Evolutionary conservation across 108 stramenopile genomes (phyloP), one percentile per base, ranked within the genome.

Genomic region (Pelagomonas calceolata): DNA sequence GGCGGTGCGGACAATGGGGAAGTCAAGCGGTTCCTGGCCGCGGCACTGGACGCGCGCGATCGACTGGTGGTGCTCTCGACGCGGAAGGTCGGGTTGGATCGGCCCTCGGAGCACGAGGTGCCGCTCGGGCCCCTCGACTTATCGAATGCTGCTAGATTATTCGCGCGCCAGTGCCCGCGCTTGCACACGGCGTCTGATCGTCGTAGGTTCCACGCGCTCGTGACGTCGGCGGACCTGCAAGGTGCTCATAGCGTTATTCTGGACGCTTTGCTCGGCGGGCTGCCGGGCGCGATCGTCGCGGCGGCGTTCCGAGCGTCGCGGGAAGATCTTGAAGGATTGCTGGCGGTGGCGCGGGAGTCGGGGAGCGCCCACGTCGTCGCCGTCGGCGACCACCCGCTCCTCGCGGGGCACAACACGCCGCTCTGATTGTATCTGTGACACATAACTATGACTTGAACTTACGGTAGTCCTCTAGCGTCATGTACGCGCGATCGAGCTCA

Each of bases 141-240:
- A 76, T 67, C 64, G 9, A 86, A 83, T 66, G 76, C 86, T 0
- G 86, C 89, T 15, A 69, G 82, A 37, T 81, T 91, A 29, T 91
- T 91, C 70, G 74, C 85, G 21, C 79, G 83, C 36, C 82, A 86
- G 32, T 88, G 88, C 66, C 90, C 87, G 4, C 86, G 85, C 65
- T 43, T 90, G 34, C 83, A 87, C 71, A 88, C 86, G 7, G 83
- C 85, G 30, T 63, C 67, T 9, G 87, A 90, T 65, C 85, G 89
- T 70, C 51, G 51, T 1, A 60, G 29, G 21, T 60, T 60, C 51
- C 3, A 4, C 7, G 14, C 51, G 21, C 51, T 60, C 51, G 0
- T 60, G 21, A 43, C 39, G 39, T 12, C 5, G 9, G 39, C 39
- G 9, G 39, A 43, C 39, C 9, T 12, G 39, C 39, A n/a, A n/a